Base-by-base conservation (phyloP, 305 asterid genomes). In the Salvia sclarea region DNA sequence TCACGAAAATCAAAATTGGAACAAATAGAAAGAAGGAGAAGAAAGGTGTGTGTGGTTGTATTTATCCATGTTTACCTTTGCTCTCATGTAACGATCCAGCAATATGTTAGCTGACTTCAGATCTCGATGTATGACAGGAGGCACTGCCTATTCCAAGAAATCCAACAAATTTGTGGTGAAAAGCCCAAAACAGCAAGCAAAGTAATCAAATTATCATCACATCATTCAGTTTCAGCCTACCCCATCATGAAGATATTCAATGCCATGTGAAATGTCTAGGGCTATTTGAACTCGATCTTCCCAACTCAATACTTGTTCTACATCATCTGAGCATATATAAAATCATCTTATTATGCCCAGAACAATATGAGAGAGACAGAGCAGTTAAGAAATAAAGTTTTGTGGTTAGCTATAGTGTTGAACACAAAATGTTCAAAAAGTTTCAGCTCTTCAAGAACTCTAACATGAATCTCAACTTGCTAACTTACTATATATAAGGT, bases 241-340 rank as follows among this genome's bases (percentile, higher is more conserved):
- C 98, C 99, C 99, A 41, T 95, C 99, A 33, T 95, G 99, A 72
- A 95, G 99, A 78, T 95, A 95, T 70, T 89, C 97, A 65, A 95
- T 83, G 72, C 99, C 99, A 31, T 95, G 99, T 71, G 99, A 88
- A 78, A 95, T 82, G 79, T 91, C 99, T 59, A 87, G 85, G 21
- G 96, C 98, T 67, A 91, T 83, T 81, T 95, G 98, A 73, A 95
- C 79, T 61, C 99, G 84, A 60, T 95, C 86, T 14, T 91, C 95
- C 99, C 99, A 95, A 68, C 89, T 85, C 88, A 95, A 66, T 49
- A 82, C 78, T 69, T 45, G 82, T 70, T 81, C 85, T 68, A 72
- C 84, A 47, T 84, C 96, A 76, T 77, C 98, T 91, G 68, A 68
- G 67, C 60, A 35, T 30, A 54, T 47, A 74, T 8, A 73, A 60